A percentile compares a stretch with the other conserved stretches of the same genome.
Conservation (phyloP, 129 eudicot species). For the Glebionis coronaria region DNA sequence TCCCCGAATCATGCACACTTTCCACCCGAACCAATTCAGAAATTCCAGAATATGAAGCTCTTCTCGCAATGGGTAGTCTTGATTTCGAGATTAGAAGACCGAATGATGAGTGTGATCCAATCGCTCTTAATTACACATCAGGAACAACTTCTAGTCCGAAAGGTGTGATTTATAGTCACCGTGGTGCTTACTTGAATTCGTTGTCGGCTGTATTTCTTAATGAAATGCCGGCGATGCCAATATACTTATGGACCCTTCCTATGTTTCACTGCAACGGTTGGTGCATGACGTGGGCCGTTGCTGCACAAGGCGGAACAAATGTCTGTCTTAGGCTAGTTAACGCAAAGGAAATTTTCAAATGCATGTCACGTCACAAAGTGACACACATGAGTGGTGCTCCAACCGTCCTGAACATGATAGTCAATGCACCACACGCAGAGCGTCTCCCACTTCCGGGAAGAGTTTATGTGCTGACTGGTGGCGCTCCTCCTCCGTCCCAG, state of each 20-base stretch:
- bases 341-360: slow-evolving; percentile 24
- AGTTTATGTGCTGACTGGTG: slow-evolving; percentile 41
- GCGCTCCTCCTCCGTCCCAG: slow-evolving; percentile 49
- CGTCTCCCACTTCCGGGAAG: slow-evolving; percentile 21
- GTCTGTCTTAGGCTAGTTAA: slow-evolving; percentile 33
- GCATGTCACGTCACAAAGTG: slow-evolving; percentile 25
- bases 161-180: slow-evolving; percentile 42
- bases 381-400: too few relatives aligned
- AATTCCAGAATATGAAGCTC: slow-evolving; percentile 14
- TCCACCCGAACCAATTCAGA: not conserved
- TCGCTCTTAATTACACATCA: slow-evolving; percentile 44
- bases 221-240: slow-evolving; percentile 30
- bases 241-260: slow-evolving; percentile 39
- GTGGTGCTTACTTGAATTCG: slow-evolving; percentile 39
- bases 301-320: too few relatives aligned
- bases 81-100: slow-evolving; percentile 35
- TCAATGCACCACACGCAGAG: slow-evolving; percentile 20
- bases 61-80: slow-evolving; percentile 27
- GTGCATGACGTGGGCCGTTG: slow-evolving; percentile 37
- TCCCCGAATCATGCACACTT: slow-evolving; percentile 18
- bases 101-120: slow-evolving; percentile 35
- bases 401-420: slow-evolving; percentile 35
- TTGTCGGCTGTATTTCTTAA: slow-evolving; percentile 18
- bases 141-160: too few relatives aligned
- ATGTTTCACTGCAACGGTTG: slow-evolving; percentile 51